Percentiles rank a stretch among this genome's conserved stretches.
These are phyloP conservation scores for Cystofilobasidium capitatum DNA, from an alignment of 768 basidiomycete species.

Conservation along the genomic window DNA sequence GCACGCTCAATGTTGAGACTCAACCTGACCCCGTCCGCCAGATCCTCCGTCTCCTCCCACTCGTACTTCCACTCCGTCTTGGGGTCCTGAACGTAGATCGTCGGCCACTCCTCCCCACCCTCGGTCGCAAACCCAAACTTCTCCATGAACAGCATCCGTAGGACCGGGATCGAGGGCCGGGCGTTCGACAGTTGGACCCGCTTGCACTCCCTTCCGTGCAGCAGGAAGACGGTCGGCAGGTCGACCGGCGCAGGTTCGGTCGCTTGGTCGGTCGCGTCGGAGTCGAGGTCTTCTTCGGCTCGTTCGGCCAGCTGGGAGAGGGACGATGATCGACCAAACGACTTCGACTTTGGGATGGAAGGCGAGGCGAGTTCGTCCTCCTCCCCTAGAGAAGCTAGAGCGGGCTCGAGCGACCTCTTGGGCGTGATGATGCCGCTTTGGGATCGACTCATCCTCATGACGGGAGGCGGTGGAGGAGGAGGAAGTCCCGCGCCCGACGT, in stretches of 20 bases:
- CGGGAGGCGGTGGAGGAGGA: not conserved
- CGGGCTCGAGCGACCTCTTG: not conserved
- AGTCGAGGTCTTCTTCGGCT: not conserved
- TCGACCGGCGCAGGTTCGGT: conserved; percentile 2
- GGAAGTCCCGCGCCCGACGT: not conserved
- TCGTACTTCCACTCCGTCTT: conserved; percentile 90
- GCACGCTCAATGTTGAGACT: conserved; percentile 93
- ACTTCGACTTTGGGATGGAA: conserved; percentile 28
- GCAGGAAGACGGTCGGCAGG: conserved; percentile 64
- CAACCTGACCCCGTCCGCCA: conserved; percentile 75
- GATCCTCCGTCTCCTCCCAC: conserved; percentile 85
- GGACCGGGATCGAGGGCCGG: conserved; percentile 57
- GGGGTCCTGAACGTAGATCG: conserved; percentile 88
- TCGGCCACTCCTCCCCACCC: conserved; percentile 84
- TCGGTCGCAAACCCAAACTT: conserved; percentile 81
- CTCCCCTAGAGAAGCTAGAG: conserved; percentile 56
- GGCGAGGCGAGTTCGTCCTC: conserved; percentile 49
- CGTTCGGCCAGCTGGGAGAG: conserved; percentile 30
- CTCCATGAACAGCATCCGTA: conserved; percentile 85
- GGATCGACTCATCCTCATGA: no score
- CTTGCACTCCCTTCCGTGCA: conserved; percentile 82
- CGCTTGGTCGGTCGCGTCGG: not conserved
- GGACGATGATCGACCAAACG: conserved; percentile 18
- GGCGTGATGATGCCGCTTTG: not conserved
- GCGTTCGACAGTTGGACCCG: conserved; percentile 60